Evolutionary conservation across 352 stramenopile genomes (phyloP), one percentile per base, ranked within the genome.

Genomic region (Phytophthora melonis): DNA sequence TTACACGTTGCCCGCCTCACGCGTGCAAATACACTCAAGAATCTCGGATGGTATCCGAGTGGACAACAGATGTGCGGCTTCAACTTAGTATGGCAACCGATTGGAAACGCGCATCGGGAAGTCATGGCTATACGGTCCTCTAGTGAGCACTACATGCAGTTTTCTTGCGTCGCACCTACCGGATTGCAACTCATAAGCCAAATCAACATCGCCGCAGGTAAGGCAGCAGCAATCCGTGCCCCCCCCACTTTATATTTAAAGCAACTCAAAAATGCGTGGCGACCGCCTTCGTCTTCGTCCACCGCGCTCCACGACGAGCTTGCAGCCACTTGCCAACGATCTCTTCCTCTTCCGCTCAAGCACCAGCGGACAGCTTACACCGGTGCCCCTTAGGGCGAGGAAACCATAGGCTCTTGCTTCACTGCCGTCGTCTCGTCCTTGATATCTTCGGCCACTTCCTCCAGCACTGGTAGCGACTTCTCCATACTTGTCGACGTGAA

Each of bases 391-490:
- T 27, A 69, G 25, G 18, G 21, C n/a, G 61, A 73, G 36, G 77
- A 70, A 71, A 73, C 66, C 49, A 76, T 73, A n/a, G 62, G 69
- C 27, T 85, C 78, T 23, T 72, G 52, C 68, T 80, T 77, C 18
- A 80, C 68, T 10, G 82, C 65, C 21, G 67, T 13, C 8, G 66
- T 41, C n/a, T 82, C 67, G 7, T 78, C 66, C 5, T 74, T 67
- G 2, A 14, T 52, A 30, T 68, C 58, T 60, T 61, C 63, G 54
- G 49, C 34, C 57, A 19, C 19, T 14, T 62, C 45, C 45, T 66
- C 25, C 55, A 55, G 5, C 25, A 47, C 25, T 49, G 34, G 18
- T 50, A 41, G 47, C 5, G 60, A 45, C 13, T 68, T 58, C 23
- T 66, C 54, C 56, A 68, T 25, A 36, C 25, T 56, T 25, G 58